Conservation (phyloP, 2,329 filamentous ascomycete species). For the Fusarium solani-melongenae region DNA sequence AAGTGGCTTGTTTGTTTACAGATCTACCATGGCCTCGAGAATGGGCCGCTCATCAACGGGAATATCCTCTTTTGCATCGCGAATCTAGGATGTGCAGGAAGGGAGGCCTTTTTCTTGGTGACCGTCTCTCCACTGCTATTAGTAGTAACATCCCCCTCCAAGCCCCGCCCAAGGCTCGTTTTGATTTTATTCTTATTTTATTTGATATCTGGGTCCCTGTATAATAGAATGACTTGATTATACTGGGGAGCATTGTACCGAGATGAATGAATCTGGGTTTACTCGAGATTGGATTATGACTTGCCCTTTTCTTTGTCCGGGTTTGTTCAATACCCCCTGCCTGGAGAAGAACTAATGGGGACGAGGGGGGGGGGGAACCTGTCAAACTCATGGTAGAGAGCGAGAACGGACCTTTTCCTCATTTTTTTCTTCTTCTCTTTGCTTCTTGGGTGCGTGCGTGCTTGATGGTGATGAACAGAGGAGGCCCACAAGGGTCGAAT, state of each 20-base stretch:
- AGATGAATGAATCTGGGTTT: background rate
- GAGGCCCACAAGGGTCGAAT: constrained; percentile 33
- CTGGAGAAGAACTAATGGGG: background rate
- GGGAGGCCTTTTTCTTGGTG: constrained; percentile 6
- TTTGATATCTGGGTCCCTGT: constrained; percentile 30
- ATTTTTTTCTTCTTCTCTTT: constrained; percentile 5
- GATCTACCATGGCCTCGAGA: constrained; percentile 39
- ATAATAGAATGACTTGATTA: constrained; percentile 23
- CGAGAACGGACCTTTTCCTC: background rate
- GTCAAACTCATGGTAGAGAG: background rate
- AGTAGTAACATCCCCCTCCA: constrained; percentile 6
- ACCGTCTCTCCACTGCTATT: constrained; percentile 1
- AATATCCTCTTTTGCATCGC: constrained; percentile 38
- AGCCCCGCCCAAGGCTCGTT: constrained; percentile 8
- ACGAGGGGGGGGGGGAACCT: background rate
- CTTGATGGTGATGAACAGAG: constrained; percentile 18
- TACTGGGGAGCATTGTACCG: background rate
- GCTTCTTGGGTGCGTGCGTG: background rate
- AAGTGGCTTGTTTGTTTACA: constrained; percentile 36
- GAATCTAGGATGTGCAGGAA: constrained; percentile 36
- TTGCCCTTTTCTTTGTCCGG: constrained; percentile 3
- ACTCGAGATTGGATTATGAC: background rate
- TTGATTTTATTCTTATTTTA: constrained; percentile 19
- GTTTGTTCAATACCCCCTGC: background rate
- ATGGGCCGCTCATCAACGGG: constrained; percentile 35